Percentiles rank a stretch among this genome's conserved stretches.
Evolutionary conservation across 768 basidiomycete species (phyloP).

Genomic region (Leucosporidium creatinivorum): DNA sequence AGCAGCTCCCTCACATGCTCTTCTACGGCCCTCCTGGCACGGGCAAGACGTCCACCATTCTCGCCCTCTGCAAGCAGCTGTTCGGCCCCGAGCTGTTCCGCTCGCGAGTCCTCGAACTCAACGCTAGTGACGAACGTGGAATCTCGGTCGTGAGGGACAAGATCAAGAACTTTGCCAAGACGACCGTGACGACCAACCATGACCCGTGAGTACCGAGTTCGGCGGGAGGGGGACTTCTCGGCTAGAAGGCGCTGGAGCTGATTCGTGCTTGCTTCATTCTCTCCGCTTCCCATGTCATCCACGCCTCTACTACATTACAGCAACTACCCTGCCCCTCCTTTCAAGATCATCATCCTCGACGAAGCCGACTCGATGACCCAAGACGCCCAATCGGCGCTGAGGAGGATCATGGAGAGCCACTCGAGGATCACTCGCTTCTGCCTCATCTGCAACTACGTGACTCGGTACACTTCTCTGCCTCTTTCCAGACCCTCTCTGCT

Average conservation of each 20-base stretch:
- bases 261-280: background rate
- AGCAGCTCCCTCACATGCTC: constrained; percentile 93
- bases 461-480: constrained; percentile 53
- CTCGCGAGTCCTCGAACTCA: constrained; percentile 87
- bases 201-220: constrained; percentile 17
- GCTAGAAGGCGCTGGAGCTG: background rate
- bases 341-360: constrained; percentile 97
- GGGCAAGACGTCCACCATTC: constrained; percentile 95
- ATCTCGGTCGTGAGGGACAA: constrained; percentile 96
- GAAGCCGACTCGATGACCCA: constrained; percentile 99
- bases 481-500: constrained; percentile 30
- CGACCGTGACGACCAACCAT: constrained; percentile 34
- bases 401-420: constrained; percentile 99
- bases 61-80: constrained; percentile 84
- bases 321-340: constrained; percentile 89
- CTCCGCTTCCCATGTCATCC: constrained; percentile 46
- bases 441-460: constrained; percentile 97
- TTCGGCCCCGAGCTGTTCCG: constrained; percentile 98
- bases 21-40: constrained; percentile 99
- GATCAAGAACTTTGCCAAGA: constrained; percentile 86
- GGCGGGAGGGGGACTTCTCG: background rate
- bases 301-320: constrained; percentile 29
- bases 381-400: constrained; percentile 91
- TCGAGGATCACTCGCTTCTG: constrained; percentile 95
- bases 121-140: constrained; percentile 97